phyloP scores from a whole-genome alignment of 1,139 yeast species.

The Lodderomyces parapsilosis region DNA sequence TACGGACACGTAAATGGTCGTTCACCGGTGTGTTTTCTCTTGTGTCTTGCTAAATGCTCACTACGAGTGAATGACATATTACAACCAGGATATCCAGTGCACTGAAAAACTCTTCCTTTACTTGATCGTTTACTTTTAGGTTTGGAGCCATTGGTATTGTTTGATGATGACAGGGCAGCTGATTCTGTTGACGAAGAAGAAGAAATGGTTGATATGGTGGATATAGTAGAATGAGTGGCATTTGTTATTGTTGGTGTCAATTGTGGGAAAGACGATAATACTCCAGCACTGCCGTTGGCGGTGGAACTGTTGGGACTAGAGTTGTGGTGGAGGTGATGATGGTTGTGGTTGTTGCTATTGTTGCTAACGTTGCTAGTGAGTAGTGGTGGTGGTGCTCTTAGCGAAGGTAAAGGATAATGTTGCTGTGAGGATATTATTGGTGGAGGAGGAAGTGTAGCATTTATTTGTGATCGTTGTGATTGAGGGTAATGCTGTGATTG shows the following conservation, averaged over 20 bases:
- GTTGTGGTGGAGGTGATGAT: neutral
- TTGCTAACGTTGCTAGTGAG: slow-evolving; percentile 2
- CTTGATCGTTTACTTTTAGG: slow-evolving; percentile 36
- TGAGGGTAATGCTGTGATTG: slow-evolving; percentile 4
- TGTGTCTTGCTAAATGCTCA: slow-evolving; percentile 90
- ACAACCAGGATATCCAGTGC: slow-evolving; percentile 86
- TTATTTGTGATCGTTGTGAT: neutral
- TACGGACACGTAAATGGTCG: slow-evolving; percentile 87
- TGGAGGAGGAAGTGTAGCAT: slow-evolving; percentile 2
- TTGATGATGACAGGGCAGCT: slow-evolving; percentile 4
- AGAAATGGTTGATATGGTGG: slow-evolving; percentile 8
- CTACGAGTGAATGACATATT: slow-evolving; percentile 84
- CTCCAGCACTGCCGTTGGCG: neutral
- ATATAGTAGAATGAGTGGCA: slow-evolving; percentile 11
- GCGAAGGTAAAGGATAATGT: slow-evolving; percentile 10
- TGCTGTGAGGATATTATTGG: slow-evolving; percentile 7
- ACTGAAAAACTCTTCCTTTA: slow-evolving; percentile 72
- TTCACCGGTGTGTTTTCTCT: slow-evolving; percentile 93
- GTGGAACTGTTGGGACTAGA: neutral
- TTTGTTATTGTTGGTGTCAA: slow-evolving; percentile 11
- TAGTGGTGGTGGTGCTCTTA: slow-evolving; percentile 12
- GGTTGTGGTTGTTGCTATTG: neutral
- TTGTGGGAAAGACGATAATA: slow-evolving; percentile 7
- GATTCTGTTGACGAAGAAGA: slow-evolving; percentile 9
- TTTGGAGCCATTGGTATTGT: slow-evolving; percentile 12